Conservation (phyloP, 495 filamentous ascomycete genomes). For the Penicillium longicatenatum region DNA sequence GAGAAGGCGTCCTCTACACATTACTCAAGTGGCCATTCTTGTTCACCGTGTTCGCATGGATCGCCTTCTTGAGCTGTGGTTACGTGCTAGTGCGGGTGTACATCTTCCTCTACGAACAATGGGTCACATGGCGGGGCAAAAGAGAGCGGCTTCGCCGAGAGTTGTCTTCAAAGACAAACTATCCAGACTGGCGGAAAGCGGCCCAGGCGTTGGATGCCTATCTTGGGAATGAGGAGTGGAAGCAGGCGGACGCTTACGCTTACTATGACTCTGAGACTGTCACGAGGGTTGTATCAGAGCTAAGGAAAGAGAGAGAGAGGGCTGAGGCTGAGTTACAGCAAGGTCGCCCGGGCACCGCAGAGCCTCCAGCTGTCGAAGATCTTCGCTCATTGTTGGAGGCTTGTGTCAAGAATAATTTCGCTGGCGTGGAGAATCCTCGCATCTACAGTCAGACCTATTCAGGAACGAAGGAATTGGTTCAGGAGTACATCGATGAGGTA, state of each 20-base stretch:
- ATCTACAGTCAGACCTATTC: constrained; percentile 96
- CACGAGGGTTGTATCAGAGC: constrained; percentile 69
- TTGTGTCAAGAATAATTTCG: constrained; percentile 96
- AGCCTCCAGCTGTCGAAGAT: constrained; percentile 64
- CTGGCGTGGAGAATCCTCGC: constrained; percentile 89
- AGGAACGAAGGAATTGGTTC: constrained; percentile 90
- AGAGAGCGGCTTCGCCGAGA: constrained; percentile 67
- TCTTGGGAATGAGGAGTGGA: constrained; percentile 85
- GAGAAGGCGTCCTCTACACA: constrained; percentile 87
- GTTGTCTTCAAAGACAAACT: constrained; percentile 69
- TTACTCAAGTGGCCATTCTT: constrained; percentile 92
- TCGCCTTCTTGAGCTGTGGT: constrained; percentile 63
- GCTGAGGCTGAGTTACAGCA: constrained; percentile 46
- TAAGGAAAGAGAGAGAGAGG: constrained; percentile 64
- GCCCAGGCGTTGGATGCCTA: constrained; percentile 80
- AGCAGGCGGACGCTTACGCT: constrained; percentile 82
- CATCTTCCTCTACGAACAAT: constrained; percentile 81
- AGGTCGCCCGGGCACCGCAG: constrained; percentile 23
- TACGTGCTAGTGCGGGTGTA: constrained; percentile 86
- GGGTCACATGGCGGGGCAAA: constrained; percentile 63
- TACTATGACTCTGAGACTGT: constrained; percentile 92
- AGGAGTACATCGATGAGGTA: constrained; percentile 82
- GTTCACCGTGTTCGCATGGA: constrained; percentile 75
- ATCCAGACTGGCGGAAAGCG: constrained; percentile 77
- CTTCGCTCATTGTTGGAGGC: constrained; percentile 76